Conservation (phyloP, 352 stramenopile species). For the Phytophthora pseudosyringae region DNA sequence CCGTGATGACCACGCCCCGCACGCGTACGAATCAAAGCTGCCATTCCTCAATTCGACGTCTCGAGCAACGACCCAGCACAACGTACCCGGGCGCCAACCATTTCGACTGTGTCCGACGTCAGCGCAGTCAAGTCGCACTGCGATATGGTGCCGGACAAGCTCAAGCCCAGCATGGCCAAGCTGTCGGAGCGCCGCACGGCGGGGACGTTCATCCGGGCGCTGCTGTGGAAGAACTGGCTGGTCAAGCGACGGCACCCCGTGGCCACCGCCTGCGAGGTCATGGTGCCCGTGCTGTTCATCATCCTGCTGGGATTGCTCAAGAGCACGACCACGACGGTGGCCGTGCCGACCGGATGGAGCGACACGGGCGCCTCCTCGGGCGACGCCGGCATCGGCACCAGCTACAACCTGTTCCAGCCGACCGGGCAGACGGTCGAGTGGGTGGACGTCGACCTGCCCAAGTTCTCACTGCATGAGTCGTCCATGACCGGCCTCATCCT, state of each 20-base stretch:
- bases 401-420: conserved; percentile 62
- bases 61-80: not conserved
- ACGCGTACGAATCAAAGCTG: not conserved
- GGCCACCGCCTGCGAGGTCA: conserved; percentile 53
- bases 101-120: conserved; percentile 8
- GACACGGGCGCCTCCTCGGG: conserved; percentile 24
- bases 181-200: conserved; percentile 29
- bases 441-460: conserved; percentile 41
- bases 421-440: conserved; percentile 40
- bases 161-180: conserved; percentile 9
- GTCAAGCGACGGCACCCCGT: conserved; percentile 64
- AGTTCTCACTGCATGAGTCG: conserved; percentile 58
- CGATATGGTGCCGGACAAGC: conserved; percentile 24
- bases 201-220: conserved; percentile 43
- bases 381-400: conserved; percentile 29
- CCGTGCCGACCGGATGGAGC: conserved; percentile 62
- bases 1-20: conserved; percentile 11
- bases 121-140: conserved; percentile 9
- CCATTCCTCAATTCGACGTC: conserved; percentile 26
- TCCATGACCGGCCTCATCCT: conserved; percentile 69
- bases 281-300: conserved; percentile 64
- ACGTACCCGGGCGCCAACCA: not conserved
- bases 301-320: conserved; percentile 64
- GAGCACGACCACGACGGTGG: conserved; percentile 51
- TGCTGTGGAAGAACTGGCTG: conserved; percentile 76